These are phyloP conservation scores for Paspalum vaginatum DNA, from an alignment of 176 grass and related monocot genomes.

Conservation along the genomic window DNA sequence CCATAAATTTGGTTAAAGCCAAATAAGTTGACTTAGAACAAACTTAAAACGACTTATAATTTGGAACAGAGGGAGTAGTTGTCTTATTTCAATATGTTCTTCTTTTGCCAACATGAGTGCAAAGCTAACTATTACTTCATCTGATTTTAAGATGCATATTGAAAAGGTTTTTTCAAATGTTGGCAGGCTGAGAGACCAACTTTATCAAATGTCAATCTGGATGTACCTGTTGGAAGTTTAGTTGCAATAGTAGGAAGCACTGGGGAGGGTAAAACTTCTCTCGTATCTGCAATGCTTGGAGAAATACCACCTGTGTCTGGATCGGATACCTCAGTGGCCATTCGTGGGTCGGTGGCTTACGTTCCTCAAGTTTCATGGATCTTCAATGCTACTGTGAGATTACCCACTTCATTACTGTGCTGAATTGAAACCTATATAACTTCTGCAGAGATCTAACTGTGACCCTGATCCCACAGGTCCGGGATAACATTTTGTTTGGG, in stretches of 20 bases:
- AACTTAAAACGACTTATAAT: no score
- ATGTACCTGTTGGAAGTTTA: constrained; percentile 88
- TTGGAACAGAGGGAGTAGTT: no score
- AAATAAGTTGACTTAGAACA: no score
- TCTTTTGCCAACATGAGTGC: constrained; percentile 19
- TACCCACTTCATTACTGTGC: constrained; percentile 23
- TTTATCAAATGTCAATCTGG: constrained; percentile 93
- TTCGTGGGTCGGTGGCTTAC: constrained; percentile 89
- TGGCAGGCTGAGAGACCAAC: constrained; percentile 79
- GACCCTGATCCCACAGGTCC: constrained; percentile 58
- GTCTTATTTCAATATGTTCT: constrained; percentile 5
- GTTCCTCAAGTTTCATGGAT: constrained; percentile 99
- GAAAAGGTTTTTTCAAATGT: constrained; percentile 30
- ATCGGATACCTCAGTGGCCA: constrained; percentile 66
- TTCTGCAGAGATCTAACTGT: constrained; percentile 27
- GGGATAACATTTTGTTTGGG: constrained; percentile 98
- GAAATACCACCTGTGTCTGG: constrained; percentile 77
- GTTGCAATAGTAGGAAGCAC: constrained; percentile 97
- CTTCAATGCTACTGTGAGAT: constrained; percentile 97
- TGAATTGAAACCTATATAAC: constrained; percentile 9
- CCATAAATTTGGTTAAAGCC: no score
- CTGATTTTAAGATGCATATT: constrained; percentile 19
- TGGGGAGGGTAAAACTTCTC: constrained; percentile 98
- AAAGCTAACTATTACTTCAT: not conserved
- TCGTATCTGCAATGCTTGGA: constrained; percentile 97